These are phyloP conservation scores for Heteromeles arbutifolia DNA, from an alignment of 306 rosid genomes.

Conservation along the genomic window DNA sequence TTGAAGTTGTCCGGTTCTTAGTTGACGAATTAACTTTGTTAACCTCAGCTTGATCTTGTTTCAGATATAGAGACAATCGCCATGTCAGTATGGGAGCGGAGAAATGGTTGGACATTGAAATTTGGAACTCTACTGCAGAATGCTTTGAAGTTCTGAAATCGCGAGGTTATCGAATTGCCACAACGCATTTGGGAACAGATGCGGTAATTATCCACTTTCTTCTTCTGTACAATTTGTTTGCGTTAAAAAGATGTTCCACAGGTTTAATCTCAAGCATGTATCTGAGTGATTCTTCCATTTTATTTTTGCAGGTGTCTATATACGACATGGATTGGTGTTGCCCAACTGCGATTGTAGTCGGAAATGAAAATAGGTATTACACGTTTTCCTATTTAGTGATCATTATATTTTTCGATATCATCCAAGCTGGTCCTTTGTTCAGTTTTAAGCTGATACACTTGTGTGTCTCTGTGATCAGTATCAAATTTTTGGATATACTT, in stretches of 20 bases:
- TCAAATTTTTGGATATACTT: not conserved
- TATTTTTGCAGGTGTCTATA: slow-evolving; percentile 53
- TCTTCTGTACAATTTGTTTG: not conserved
- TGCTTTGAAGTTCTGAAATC: slow-evolving; percentile 65
- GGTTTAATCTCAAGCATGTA: no score
- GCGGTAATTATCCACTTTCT: slow-evolving; percentile 40
- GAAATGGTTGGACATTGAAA: slow-evolving; percentile 88
- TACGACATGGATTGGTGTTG: slow-evolving; percentile 84
- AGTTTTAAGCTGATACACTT: not conserved
- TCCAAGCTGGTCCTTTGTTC: not conserved
- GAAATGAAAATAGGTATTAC: slow-evolving; percentile 76
- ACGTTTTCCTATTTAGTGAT: not conserved
- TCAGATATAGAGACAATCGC: slow-evolving; percentile 86
- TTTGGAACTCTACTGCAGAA: slow-evolving; percentile 70
- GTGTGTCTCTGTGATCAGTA: not conserved
- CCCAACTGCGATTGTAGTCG: slow-evolving; percentile 86
- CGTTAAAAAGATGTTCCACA: not conserved
- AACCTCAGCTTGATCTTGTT: slow-evolving; percentile 6
- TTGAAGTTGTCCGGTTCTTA: not conserved
- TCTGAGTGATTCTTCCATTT: slow-evolving; percentile 21
- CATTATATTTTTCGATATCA: not conserved
- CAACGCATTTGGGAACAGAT: slow-evolving; percentile 78
- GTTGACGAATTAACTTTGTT: not conserved
- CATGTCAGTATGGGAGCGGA: slow-evolving; percentile 99
- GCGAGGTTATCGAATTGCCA: slow-evolving; percentile 84